phyloP scores from a whole-genome alignment of 257 asterid species.

The Salvia splendens region DNA sequence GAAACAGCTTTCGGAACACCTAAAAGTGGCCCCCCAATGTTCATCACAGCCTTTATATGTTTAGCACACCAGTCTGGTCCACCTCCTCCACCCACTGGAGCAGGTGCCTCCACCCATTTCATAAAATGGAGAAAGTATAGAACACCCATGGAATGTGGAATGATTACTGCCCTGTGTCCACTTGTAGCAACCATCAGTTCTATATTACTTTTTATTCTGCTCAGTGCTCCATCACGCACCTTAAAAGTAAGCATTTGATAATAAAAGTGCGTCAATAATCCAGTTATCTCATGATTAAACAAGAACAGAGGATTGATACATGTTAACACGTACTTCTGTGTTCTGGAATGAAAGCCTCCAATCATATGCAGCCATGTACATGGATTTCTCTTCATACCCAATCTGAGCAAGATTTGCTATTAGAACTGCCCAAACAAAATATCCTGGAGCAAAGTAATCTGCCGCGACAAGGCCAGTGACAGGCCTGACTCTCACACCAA shows the following conservation, averaged over 20 bases:
- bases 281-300: conserved; percentile 14
- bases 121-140: conserved; percentile 81
- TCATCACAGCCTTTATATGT: conserved; percentile 79
- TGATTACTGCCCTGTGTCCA: conserved; percentile 73
- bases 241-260: conserved; percentile 33
- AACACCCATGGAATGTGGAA: conserved; percentile 88
- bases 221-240: conserved; percentile 82
- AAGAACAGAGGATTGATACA: conserved; percentile 14
- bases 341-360: conserved; percentile 97
- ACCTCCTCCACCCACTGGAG: conserved; percentile 88
- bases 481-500: conserved; percentile 82
- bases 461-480: conserved; percentile 97
- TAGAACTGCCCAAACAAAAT: conserved; percentile 97
- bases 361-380: conserved; percentile 98
- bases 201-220: conserved; percentile 77
- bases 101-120: conserved; percentile 90
- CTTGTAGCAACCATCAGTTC: conserved; percentile 75
- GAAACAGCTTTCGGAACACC: conserved; percentile 81
- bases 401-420: conserved; percentile 84
- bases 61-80: conserved; percentile 79
- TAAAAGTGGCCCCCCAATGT: conserved; percentile 81
- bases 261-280: conserved; percentile 8
- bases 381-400: conserved; percentile 91
- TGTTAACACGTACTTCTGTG: conserved; percentile 64
- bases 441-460: conserved; percentile 39